phyloP scores from a whole-genome alignment of 768 basidiomycete species.

The Flagelloscypha sp. region DNA sequence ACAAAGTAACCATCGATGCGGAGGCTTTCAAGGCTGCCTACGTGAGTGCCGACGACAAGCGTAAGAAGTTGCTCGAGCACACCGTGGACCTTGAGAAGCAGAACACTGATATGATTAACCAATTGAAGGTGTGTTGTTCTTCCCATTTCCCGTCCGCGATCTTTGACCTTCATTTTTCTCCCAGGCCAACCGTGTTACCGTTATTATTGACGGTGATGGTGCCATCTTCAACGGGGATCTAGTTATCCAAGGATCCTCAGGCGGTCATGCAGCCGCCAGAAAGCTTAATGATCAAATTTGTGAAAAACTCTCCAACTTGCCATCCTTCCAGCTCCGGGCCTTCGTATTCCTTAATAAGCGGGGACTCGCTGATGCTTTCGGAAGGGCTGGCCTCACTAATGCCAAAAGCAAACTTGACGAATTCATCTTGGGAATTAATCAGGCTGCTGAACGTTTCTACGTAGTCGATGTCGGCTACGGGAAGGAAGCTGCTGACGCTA shows the following conservation, averaged over 20 bases:
- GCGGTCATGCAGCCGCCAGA: constrained; percentile 50
- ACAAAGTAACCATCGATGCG: too few relatives aligned
- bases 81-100: too few relatives aligned
- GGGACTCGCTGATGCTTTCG: constrained; percentile 46
- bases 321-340: constrained; percentile 45
- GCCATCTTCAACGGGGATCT: constrained; percentile 50
- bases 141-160: too few relatives aligned
- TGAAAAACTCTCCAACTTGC: constrained; percentile 13
- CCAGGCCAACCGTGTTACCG: constrained; percentile 27
- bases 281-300: constrained; percentile 28
- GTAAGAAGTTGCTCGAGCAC: constrained; percentile 11
- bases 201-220: constrained; percentile 60
- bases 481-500: constrained; percentile 71
- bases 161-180: background rate
- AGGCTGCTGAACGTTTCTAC: constrained; percentile 56
- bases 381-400: constrained; percentile 22
- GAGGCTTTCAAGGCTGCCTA: constrained; percentile 21
- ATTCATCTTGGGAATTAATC: constrained; percentile 63
- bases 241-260: constrained; percentile 45
- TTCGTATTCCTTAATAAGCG: constrained; percentile 58
- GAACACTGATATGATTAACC: constrained; percentile 5
- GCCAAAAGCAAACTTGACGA: constrained; percentile 45
- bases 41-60: constrained; percentile 13
- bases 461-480: constrained; percentile 64
- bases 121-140: too few relatives aligned